Conservation (phyloP, 1,284 basidiomycete species). For the Cryptococcus amylolentus region DNA sequence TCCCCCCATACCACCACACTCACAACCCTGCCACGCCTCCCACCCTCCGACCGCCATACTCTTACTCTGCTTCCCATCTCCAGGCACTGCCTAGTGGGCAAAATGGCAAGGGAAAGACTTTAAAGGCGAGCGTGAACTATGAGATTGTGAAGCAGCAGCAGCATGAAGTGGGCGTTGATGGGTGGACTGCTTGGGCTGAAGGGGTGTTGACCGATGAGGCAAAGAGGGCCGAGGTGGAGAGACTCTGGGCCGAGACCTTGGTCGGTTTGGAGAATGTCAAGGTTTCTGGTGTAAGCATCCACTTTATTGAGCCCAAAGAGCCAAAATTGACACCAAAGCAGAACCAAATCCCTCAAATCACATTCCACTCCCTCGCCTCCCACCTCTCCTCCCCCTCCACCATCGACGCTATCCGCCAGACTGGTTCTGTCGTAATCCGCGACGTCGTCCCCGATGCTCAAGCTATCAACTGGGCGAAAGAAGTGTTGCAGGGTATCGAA, state of each 20-base stretch:
- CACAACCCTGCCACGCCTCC: constrained; percentile 6
- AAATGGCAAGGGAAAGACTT: neutral
- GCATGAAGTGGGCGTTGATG: neutral
- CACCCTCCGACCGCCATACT: constrained; percentile 24
- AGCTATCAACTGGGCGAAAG: constrained; percentile 32
- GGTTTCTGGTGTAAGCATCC: constrained; percentile 18
- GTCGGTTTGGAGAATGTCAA: constrained; percentile 13
- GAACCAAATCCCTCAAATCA: constrained; percentile 28
- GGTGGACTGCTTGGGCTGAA: constrained; percentile 16
- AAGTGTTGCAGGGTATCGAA: constrained; percentile 15
- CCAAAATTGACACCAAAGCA: neutral
- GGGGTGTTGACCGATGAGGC: constrained; percentile 13
- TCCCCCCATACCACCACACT: constrained; percentile 25
- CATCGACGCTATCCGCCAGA: constrained; percentile 17
- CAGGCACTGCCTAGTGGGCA: neutral
- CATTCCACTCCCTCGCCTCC: constrained; percentile 28
- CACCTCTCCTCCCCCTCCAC: constrained; percentile 20
- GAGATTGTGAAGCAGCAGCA: neutral
- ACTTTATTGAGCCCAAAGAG: neutral
- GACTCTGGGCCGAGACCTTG: constrained; percentile 11
- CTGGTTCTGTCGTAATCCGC: constrained; percentile 35
- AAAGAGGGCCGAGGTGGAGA: constrained; percentile 7
- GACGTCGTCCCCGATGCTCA: constrained; percentile 40
- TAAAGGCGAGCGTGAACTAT: constrained; percentile 7
- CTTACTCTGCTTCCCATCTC: constrained; percentile 5